These are phyloP conservation scores for Tuber microsphaerosporum DNA, from an alignment of 495 filamentous ascomycete genomes.

Conservation along the genomic window DNA sequence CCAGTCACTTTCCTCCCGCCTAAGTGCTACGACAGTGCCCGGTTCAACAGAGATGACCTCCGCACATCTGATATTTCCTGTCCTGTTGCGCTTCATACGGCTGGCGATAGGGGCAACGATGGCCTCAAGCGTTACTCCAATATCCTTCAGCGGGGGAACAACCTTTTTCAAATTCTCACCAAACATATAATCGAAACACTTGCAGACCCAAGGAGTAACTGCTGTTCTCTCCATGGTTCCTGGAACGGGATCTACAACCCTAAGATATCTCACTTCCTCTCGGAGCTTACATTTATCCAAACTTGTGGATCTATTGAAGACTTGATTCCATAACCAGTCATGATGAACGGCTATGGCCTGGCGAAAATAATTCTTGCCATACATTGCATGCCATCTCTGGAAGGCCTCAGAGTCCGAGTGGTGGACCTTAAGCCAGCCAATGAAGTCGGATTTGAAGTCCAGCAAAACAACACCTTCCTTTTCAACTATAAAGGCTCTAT, in stretches of 20 bases:
- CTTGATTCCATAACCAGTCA: constrained; percentile 59
- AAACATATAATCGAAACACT: constrained; percentile 59
- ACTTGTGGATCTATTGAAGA: constrained; percentile 42
- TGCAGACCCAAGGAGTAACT: constrained; percentile 60
- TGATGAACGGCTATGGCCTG: constrained; percentile 50
- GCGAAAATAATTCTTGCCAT: constrained; percentile 53
- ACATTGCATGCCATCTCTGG: constrained; percentile 48
- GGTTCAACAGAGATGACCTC: constrained; percentile 34
- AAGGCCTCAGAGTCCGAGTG: constrained; percentile 45
- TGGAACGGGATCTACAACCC: constrained; percentile 26
- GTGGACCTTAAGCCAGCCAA: constrained; percentile 47
- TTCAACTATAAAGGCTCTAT: too few species aligned
- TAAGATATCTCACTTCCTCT: constrained; percentile 30
- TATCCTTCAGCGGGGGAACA: constrained; percentile 7
- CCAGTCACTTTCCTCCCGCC: constrained; percentile 53
- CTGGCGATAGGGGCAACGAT: constrained; percentile 21
- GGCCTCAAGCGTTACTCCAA: constrained; percentile 22
- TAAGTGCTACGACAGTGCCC: constrained; percentile 51
- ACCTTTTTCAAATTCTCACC: constrained; percentile 44
- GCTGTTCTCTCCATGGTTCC: constrained; percentile 47
- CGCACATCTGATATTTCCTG: constrained; percentile 12
- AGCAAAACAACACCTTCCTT: constrained; percentile 44
- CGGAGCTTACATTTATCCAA: constrained; percentile 41
- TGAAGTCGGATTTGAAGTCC: constrained; percentile 53
- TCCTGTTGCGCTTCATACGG: constrained; percentile 27